phyloP scores from a whole-genome alignment of 2,329 filamentous ascomycete species.

The Aulographum hederae region DNA sequence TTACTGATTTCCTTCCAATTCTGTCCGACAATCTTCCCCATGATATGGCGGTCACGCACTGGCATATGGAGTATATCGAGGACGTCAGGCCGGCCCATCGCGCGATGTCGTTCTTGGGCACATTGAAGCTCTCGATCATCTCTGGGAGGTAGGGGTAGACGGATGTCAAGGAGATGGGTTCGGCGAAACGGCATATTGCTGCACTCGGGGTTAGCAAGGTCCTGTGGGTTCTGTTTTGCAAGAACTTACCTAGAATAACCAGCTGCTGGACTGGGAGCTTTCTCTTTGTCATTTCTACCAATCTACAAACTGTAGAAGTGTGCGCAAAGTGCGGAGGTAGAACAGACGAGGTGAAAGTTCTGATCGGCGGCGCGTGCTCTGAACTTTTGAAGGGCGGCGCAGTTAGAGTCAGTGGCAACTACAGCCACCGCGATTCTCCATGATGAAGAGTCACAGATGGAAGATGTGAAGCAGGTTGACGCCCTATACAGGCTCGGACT shows the following conservation, averaged over 20 bases:
- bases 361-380: too few relatives aligned
- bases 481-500: too few relatives aligned
- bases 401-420: too few relatives aligned
- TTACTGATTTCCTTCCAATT: slow-evolving; percentile 68
- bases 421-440: too few relatives aligned
- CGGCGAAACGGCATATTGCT: slow-evolving; percentile 85
- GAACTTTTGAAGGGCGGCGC: too few relatives aligned
- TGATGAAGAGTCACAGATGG: too few relatives aligned
- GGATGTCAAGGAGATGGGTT: slow-evolving; percentile 82
- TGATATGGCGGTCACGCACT: slow-evolving; percentile 70
- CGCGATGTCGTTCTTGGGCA: slow-evolving; percentile 21
- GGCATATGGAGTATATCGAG: slow-evolving; percentile 57
- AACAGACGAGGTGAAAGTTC: too few relatives aligned
- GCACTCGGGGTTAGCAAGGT: too few relatives aligned
- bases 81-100: slow-evolving; percentile 75
- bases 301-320: too few relatives aligned
- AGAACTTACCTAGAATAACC: slow-evolving; percentile 16
- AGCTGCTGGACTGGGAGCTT: slow-evolving; percentile 21
- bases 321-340: too few relatives aligned
- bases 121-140: slow-evolving; percentile 21
- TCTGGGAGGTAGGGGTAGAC: slow-evolving; percentile 83
- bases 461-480: too few relatives aligned
- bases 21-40: slow-evolving; percentile 75
- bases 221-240: background rate
- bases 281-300: slow-evolving; percentile 16